Conservation (phyloP, 2,329 filamentous ascomycete genomes). For the Clonostachys solani region DNA sequence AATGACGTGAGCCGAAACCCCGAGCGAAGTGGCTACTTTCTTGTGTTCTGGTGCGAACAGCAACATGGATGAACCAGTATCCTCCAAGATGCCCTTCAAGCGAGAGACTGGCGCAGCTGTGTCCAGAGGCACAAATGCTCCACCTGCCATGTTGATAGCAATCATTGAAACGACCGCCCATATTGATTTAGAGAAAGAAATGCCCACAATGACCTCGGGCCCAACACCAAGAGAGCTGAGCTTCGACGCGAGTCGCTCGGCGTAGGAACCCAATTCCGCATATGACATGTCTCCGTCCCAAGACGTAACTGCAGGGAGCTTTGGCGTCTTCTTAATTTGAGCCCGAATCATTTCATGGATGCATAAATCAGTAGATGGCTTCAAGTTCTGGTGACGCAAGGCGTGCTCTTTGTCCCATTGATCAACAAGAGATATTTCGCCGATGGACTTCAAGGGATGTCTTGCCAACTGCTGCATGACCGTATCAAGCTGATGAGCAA, state of each 20-base stretch:
- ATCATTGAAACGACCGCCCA: constrained; percentile 24
- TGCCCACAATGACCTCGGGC: constrained; percentile 15
- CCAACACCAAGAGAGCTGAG: constrained; percentile 7
- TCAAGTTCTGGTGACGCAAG: background rate
- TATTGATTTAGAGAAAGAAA: constrained; percentile 28
- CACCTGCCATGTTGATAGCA: constrained; percentile 24
- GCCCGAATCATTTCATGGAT: background rate
- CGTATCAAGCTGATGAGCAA: constrained; percentile 1
- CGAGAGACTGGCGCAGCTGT: constrained; percentile 19
- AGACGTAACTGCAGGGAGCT: constrained; percentile 26
- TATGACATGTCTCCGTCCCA: constrained; percentile 28
- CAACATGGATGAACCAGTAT: constrained; percentile 1
- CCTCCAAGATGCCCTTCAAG: constrained; percentile 2
- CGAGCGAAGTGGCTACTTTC: background rate
- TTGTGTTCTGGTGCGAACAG: constrained; percentile 1
- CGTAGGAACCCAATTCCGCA: background rate
- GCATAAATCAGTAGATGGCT: background rate
- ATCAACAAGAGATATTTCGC: background rate
- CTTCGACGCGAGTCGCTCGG: constrained; percentile 3
- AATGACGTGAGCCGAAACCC: background rate
- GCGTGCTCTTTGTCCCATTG: background rate
- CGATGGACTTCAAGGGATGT: background rate
- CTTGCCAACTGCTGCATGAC: background rate
- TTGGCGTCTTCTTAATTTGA: background rate
- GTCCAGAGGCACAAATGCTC: constrained; percentile 22